Conservation (phyloP, 73 alveolate genomes). For the Tetrahymena thermophila region DNA sequence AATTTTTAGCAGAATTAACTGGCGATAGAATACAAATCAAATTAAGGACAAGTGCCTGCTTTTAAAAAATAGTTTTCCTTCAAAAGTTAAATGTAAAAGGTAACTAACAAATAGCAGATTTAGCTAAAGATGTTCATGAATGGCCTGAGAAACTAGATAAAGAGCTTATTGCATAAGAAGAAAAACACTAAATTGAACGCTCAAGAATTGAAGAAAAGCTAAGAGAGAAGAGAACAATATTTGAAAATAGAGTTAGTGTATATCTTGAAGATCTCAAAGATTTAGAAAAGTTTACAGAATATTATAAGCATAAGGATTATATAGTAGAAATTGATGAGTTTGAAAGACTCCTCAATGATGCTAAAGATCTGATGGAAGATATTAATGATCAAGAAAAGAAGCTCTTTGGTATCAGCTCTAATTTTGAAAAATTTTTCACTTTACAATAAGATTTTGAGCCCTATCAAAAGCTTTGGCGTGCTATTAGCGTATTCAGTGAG, state of each 20-base stretch:
- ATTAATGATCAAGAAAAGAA: slow-evolving; percentile 24
- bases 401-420: slow-evolving; percentile 10
- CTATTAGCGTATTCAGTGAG: slow-evolving; percentile 24
- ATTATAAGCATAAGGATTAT: slow-evolving; percentile 13
- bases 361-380: slow-evolving; percentile 22
- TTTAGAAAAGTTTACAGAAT: slow-evolving; percentile 34
- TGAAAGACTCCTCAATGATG: slow-evolving; percentile 16
- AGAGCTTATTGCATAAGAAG: slow-evolving; percentile 30
- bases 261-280: slow-evolving; percentile 16
- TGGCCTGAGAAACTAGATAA: slow-evolving; percentile 26
- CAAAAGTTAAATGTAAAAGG: slow-evolving; percentile 4
- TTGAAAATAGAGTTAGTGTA: slow-evolving; percentile 19
- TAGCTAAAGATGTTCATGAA: slow-evolving; percentile 32
- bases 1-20: slow-evolving; percentile 10
- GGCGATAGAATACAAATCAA: slow-evolving; percentile 20
- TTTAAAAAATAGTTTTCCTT: slow-evolving; percentile 11
- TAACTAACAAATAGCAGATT: background rate
- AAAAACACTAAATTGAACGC: slow-evolving; percentile 22
- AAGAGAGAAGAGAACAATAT: slow-evolving; percentile 6
- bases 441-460: slow-evolving; percentile 10
- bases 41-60: slow-evolving; percentile 8
- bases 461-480: slow-evolving; percentile 38
- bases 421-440: slow-evolving; percentile 9
- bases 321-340: slow-evolving; percentile 32
- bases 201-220: slow-evolving; percentile 31